phyloP scores from a whole-genome alignment of 2,329 filamentous ascomycete genomes.

The Huntiella moniliformis region DNA sequence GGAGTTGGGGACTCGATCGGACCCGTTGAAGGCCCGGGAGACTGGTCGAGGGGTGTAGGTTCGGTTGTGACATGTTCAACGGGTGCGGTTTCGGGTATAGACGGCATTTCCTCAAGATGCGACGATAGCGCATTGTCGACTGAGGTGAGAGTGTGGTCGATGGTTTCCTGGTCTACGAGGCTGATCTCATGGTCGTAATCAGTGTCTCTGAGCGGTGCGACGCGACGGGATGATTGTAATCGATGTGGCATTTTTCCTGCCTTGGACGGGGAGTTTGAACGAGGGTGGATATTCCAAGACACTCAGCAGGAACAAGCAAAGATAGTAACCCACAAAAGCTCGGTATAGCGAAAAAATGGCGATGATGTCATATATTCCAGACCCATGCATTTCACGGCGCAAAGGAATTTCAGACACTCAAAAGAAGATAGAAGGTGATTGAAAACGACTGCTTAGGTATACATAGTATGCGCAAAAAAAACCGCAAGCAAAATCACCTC shows the following conservation, averaged over 20 bases:
- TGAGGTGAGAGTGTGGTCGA: not conserved
- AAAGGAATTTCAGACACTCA: no score
- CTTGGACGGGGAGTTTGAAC: not conserved
- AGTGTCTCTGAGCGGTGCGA: slow-evolving; percentile 32
- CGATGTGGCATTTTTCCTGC: slow-evolving; percentile 6
- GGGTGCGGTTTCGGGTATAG: not conserved
- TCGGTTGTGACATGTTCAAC: not conserved
- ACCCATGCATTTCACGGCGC: no score
- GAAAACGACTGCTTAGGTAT: no score
- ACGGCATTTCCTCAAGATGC: not conserved
- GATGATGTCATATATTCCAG: no score
- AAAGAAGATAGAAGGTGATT: no score
- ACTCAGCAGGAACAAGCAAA: no score
- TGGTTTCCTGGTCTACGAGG: slow-evolving; percentile 39
- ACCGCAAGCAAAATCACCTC: no score
- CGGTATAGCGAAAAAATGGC: no score
- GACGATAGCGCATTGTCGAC: not conserved
- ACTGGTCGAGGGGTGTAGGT: not conserved
- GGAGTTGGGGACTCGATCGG: not conserved
- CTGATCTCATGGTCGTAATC: slow-evolving; percentile 55
- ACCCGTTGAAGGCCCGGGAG: not conserved
- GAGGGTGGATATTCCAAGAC: no score
- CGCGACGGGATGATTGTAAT: slow-evolving; percentile 30
- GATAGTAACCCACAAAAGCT: not conserved
- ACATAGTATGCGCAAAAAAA: no score